Percentiles rank a stretch among this genome's conserved stretches.
Evolutionary conservation across 768 basidiomycete genomes (phyloP).

Genomic region (Cubamyces sp.): DNA sequence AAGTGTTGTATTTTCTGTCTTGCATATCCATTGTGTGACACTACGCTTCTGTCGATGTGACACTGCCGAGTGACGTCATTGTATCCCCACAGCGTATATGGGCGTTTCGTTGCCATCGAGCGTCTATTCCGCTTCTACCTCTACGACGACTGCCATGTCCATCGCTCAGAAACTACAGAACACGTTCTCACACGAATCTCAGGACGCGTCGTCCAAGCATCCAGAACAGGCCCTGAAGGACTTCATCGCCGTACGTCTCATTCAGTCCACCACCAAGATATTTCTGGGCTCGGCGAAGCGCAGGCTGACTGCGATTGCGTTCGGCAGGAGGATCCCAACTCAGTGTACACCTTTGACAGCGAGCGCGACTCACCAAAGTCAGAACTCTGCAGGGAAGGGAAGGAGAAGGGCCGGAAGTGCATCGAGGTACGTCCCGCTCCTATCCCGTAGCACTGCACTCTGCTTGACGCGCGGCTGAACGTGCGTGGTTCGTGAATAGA

Average conservation of each 20-base stretch:
- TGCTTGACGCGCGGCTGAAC: background rate
- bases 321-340: slow-evolving; percentile 50
- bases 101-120: background rate
- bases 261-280: background rate
- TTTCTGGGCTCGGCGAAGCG: background rate
- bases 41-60: background rate
- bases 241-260: slow-evolving; percentile 38
- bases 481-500: slow-evolving; percentile 38
- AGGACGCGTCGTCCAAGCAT: slow-evolving; percentile 23
- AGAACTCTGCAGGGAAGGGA: slow-evolving; percentile 58
- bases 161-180: slow-evolving; percentile 30
- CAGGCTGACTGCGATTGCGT: background rate
- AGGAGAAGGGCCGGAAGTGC: slow-evolving; percentile 51
- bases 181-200: slow-evolving; percentile 23
- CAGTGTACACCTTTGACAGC: slow-evolving; percentile 65
- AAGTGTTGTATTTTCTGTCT: slow-evolving; percentile 9
- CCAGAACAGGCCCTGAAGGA: slow-evolving; percentile 41
- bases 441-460: background rate
- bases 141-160: slow-evolving; percentile 27
- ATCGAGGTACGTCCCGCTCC: slow-evolving; percentile 48
- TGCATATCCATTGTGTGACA: slow-evolving; percentile 2
- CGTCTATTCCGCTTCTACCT: slow-evolving; percentile 2
- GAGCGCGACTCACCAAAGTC: slow-evolving; percentile 59
- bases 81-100: background rate
- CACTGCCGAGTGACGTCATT: slow-evolving; percentile 17